Evolutionary conservation across 768 basidiomycete species (phyloP).

Genomic region (Suillus placidus): DNA sequence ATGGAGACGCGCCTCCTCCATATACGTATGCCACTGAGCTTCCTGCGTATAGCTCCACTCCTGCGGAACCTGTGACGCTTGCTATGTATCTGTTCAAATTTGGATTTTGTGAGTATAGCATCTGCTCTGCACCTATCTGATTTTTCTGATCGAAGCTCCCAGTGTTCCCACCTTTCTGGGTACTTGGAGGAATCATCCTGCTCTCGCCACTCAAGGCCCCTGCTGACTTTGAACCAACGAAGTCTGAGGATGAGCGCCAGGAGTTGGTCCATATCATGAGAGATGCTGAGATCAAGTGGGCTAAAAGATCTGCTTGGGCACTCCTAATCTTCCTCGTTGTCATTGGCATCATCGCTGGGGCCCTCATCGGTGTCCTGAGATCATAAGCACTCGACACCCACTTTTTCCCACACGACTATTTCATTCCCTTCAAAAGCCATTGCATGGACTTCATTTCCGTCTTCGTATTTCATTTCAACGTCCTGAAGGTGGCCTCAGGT

Average conservation of each 20-base stretch:
- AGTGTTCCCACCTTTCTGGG: slow-evolving; percentile 57
- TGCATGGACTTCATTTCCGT: slow-evolving; percentile 6
- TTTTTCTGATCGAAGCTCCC: slow-evolving; percentile 9
- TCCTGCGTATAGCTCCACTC: slow-evolving; percentile 35
- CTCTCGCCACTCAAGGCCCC: slow-evolving; percentile 44
- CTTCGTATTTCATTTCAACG: slow-evolving; percentile 5
- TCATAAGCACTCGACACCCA: slow-evolving; percentile 4
- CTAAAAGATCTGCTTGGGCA: slow-evolving; percentile 33
- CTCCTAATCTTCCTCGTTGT: slow-evolving; percentile 12
- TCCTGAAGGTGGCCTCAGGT: slow-evolving; percentile 1
- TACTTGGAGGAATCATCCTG: slow-evolving; percentile 44
- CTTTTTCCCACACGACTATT: background rate
- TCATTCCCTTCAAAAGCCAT: background rate
- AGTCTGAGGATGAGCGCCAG: slow-evolving; percentile 39
- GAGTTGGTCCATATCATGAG: slow-evolving; percentile 37
- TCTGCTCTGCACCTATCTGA: background rate
- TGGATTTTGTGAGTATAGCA: slow-evolving; percentile 46
- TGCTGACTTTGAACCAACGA: slow-evolving; percentile 28
- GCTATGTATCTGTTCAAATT: slow-evolving; percentile 52
- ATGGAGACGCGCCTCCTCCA: slow-evolving; percentile 29
- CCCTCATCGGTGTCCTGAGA: slow-evolving; percentile 12
- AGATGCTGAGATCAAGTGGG: slow-evolving; percentile 45
- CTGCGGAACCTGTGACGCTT: slow-evolving; percentile 45
- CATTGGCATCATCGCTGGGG: slow-evolving; percentile 10
- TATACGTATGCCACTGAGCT: slow-evolving; percentile 32